Conservation (phyloP, 1,139 yeast genomes). For the Lodderomyces metapsilosis region DNA sequence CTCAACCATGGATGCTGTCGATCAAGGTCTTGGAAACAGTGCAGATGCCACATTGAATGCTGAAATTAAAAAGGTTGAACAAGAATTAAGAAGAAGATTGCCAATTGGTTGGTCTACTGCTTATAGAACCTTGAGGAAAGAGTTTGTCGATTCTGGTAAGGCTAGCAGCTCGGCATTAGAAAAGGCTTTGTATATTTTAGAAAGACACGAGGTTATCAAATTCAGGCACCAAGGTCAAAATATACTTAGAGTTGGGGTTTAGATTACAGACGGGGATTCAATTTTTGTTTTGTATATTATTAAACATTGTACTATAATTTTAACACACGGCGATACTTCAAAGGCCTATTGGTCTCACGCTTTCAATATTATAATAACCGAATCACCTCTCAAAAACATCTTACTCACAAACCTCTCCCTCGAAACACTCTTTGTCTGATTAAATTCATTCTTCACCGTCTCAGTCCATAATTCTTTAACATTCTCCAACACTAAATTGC, state of each 20-base stretch:
- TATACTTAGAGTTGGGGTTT: conserved; percentile 77
- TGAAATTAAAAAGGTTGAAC: conserved; percentile 78
- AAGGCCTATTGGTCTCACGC: no score
- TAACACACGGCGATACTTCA: no score
- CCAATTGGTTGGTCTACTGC: conserved; percentile 98
- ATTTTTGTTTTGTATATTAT: background rate
- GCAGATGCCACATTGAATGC: conserved; percentile 55
- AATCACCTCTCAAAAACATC: conserved; percentile 92
- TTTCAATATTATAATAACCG: conserved; percentile 81
- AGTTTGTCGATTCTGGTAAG: conserved; percentile 73
- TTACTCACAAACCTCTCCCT: conserved; percentile 87
- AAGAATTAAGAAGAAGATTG: conserved; percentile 81
- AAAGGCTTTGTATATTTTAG: conserved; percentile 77
- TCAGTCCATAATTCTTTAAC: conserved; percentile 94
- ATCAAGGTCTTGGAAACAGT: conserved; percentile 63
- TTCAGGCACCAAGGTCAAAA: conserved; percentile 88
- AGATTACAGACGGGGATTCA: conserved; percentile 7
- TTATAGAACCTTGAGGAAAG: conserved; percentile 77
- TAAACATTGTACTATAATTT: background rate
- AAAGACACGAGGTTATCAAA: conserved; percentile 82
- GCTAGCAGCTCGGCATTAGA: conserved; percentile 76
- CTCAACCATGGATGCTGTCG: conserved; percentile 97
- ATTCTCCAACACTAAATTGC: conserved; percentile 88
- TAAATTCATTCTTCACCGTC: conserved; percentile 58
- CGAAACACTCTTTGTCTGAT: conserved; percentile 68